phyloP scores from a whole-genome alignment of 495 filamentous ascomycete species.

The Neurospora sp. region DNA sequence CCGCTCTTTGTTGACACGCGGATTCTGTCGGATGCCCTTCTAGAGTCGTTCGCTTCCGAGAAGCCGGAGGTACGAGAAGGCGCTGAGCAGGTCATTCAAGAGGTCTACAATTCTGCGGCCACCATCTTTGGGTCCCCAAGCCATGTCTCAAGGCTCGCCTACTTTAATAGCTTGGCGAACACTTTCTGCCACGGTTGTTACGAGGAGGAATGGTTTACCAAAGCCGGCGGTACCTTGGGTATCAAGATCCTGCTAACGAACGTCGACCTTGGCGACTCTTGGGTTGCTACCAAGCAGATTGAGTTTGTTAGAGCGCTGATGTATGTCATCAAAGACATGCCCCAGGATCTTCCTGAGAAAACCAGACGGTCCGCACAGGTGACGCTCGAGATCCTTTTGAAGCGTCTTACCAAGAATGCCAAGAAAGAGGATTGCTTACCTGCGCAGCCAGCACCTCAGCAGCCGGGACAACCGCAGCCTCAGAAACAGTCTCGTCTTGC shows the following conservation, averaged over 20 bases:
- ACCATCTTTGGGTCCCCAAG: constrained; percentile 67
- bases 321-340: constrained; percentile 97
- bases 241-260: constrained; percentile 75
- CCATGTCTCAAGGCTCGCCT: constrained; percentile 60
- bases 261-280: constrained; percentile 70
- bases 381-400: constrained; percentile 68
- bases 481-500: constrained; percentile 45
- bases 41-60: constrained; percentile 81
- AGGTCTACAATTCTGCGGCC: constrained; percentile 65
- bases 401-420: constrained; percentile 60
- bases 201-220: constrained; percentile 96
- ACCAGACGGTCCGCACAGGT: constrained; percentile 72
- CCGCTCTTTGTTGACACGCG: constrained; percentile 72
- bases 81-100: constrained; percentile 66
- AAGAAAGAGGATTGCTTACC: constrained; percentile 68
- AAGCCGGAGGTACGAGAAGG: constrained; percentile 66
- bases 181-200: constrained; percentile 90
- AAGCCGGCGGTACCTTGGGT: constrained; percentile 81
- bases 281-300: constrained; percentile 69
- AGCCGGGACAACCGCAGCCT: constrained; percentile 24
- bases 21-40: constrained; percentile 79
- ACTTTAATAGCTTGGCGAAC: constrained; percentile 72
- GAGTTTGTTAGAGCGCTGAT: constrained; percentile 80
- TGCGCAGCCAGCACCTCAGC: constrained; percentile 26
- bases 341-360: constrained; percentile 77